A percentile compares a stretch with the other conserved stretches of the same genome.
phyloP scores from a whole-genome alignment of 2,329 filamentous ascomycete genomes.

The Aspergillus tubingensis region DNA sequence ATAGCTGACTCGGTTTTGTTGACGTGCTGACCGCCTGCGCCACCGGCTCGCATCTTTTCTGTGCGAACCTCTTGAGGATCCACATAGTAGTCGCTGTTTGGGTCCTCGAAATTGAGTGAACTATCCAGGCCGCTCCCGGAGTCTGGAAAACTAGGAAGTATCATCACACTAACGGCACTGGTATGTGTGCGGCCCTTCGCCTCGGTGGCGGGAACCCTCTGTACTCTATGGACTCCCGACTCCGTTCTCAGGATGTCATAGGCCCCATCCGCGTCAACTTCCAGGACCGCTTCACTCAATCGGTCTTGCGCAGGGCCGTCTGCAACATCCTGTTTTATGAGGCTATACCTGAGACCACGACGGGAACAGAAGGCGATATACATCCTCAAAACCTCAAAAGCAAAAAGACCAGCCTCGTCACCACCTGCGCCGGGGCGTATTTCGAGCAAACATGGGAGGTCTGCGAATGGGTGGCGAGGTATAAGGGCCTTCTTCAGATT shows the following conservation, averaged over 20 bases:
- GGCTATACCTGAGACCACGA: constrained; percentile 63
- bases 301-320: constrained; percentile 65
- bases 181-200: constrained; percentile 90
- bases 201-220: constrained; percentile 89
- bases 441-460: constrained; percentile 87
- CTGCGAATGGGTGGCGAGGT: constrained; percentile 84
- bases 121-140: constrained; percentile 52
- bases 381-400: constrained; percentile 85
- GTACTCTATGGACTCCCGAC: constrained; percentile 92
- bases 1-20: constrained; percentile 98
- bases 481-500: constrained; percentile 76
- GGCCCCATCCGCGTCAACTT: constrained; percentile 73
- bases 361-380: constrained; percentile 77
- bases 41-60: constrained; percentile 89
- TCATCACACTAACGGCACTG: constrained; percentile 87
- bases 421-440: constrained; percentile 90
- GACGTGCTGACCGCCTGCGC: constrained; percentile 94
- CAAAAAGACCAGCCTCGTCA: constrained; percentile 87
- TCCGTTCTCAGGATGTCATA: constrained; percentile 83
- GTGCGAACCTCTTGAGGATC: constrained; percentile 77
- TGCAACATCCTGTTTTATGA: constrained; percentile 82
- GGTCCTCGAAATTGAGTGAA: constrained; percentile 71
- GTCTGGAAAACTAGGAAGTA: constrained; percentile 77
- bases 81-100: constrained; percentile 88
- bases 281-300: constrained; percentile 83